Evolutionary conservation across 148 eudicot genomes (phyloP).

Genomic region (Diospyros lotus): DNA sequence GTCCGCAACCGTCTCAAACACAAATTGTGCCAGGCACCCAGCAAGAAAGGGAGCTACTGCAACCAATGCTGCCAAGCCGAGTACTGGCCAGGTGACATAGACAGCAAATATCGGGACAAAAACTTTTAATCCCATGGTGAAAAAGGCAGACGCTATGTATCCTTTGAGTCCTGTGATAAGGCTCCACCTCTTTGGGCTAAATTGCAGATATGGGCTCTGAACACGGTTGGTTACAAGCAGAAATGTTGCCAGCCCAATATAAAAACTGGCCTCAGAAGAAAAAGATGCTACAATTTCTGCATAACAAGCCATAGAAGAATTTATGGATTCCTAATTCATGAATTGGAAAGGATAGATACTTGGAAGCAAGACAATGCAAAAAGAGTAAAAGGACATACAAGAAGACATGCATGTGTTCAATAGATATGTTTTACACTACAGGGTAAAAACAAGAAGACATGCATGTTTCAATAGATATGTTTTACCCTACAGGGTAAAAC

Average conservation of each 20-base stretch:
- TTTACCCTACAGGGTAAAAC: not conserved
- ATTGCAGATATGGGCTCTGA: slow-evolving; percentile 68
- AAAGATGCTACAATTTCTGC: slow-evolving; percentile 64
- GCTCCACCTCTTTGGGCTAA: slow-evolving; percentile 64
- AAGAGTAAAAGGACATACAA: not conserved
- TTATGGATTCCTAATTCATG: not conserved
- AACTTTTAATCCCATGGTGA: slow-evolving; percentile 52
- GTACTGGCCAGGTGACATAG: slow-evolving; percentile 56
- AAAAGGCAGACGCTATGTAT: slow-evolving; percentile 29
- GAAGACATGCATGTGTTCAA: no score
- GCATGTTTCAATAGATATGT: not conserved
- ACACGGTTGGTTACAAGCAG: slow-evolving; percentile 54
- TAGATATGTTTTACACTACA: no score
- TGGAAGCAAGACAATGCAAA: not conserved
- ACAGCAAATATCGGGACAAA: slow-evolving; percentile 51
- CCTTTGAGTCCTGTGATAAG: slow-evolving; percentile 78
- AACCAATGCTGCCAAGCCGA: slow-evolving; percentile 57
- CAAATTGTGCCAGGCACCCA: slow-evolving; percentile 60
- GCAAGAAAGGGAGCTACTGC: slow-evolving; percentile 60
- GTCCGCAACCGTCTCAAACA: slow-evolving; percentile 43
- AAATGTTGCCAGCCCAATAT: slow-evolving; percentile 58
- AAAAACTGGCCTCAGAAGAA: slow-evolving; percentile 57
- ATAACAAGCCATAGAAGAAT: slow-evolving; percentile 11
- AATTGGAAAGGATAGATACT: not conserved
- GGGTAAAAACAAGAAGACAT: not conserved